A percentile compares a stretch with the other conserved stretches of the same genome.
Evolutionary conservation across 768 basidiomycete species (phyloP).

Genomic region (Pleurotus tuber-regium): DNA sequence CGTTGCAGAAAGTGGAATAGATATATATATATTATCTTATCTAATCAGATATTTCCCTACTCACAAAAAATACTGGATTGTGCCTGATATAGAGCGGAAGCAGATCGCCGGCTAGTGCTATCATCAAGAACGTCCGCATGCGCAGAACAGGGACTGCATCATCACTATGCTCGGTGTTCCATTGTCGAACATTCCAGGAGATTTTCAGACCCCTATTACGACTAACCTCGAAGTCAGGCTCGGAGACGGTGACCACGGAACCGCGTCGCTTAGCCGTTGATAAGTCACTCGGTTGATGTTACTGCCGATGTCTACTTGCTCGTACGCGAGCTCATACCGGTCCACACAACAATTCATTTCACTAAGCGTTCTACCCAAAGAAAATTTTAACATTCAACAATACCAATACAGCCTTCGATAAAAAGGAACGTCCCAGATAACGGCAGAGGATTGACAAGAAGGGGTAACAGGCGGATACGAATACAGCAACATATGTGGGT

Average conservation of each 20-base stretch:
- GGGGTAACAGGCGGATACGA: neutral
- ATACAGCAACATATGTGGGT: neutral
- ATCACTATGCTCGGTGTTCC: too few species aligned
- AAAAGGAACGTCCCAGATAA: neutral
- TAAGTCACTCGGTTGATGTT: neutral
- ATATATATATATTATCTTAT: neutral
- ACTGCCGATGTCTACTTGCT: neutral
- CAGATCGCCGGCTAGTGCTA: too few species aligned
- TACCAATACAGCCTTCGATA: neutral
- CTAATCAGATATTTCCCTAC: slow-evolving; percentile 1
- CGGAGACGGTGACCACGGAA: neutral
- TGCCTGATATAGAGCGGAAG: neutral
- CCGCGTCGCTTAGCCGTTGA: neutral
- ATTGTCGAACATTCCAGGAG: neutral
- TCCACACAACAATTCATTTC: neutral
- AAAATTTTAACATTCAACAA: too few species aligned
- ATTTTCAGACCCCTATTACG: neutral
- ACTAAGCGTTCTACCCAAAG: neutral
- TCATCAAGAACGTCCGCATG: too few species aligned
- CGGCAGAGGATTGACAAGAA: neutral
- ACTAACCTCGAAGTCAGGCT: neutral
- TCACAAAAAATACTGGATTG: neutral
- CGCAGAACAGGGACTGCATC: too few species aligned
- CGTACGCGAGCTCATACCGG: neutral
- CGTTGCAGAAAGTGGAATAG: neutral